Evolutionary conservation across 106 monocot genomes (phyloP).

Genomic region (Dendrobium chrysotoxum): DNA sequence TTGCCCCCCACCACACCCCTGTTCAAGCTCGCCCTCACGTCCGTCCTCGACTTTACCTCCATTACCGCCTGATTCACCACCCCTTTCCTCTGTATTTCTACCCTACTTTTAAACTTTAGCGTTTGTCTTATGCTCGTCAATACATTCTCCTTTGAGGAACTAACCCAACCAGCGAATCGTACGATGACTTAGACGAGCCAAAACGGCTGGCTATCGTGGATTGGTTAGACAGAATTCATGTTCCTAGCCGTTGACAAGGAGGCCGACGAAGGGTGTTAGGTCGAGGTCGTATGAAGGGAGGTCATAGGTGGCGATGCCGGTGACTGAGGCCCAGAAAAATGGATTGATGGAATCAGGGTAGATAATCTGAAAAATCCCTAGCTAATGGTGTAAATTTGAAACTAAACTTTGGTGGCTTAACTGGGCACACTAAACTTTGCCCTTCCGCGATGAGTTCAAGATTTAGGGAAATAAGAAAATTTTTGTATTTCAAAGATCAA

Average conservation of each 20-base stretch:
- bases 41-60: constrained; percentile 11
- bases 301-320: constrained; percentile 7
- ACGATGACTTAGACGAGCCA: constrained; percentile 32
- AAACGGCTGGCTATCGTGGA: constrained; percentile 19
- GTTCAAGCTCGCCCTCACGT: constrained; percentile 1
- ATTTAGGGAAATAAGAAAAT: too few species aligned
- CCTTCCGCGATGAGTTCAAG: too few species aligned
- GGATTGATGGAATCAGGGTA: neutral
- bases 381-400: too few species aligned
- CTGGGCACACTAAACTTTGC: too few species aligned
- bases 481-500: too few species aligned
- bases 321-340: constrained; percentile 30
- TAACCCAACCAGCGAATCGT: constrained; percentile 42
- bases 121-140: constrained; percentile 22
- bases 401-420: too few species aligned
- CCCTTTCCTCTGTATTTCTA: constrained; percentile 24
- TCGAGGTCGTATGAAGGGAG: too few species aligned
- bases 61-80: constrained; percentile 18
- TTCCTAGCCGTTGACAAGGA: neutral
- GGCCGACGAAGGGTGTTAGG: too few species aligned
- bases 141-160: constrained; percentile 40
- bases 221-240: constrained; percentile 24
- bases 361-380: too few species aligned
- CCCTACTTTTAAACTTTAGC: constrained; percentile 33
- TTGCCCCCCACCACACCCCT: constrained; percentile 4